These are phyloP conservation scores for Colletotrichum aenigma DNA, from an alignment of 2,329 filamentous ascomycete genomes.

Conservation along the genomic window DNA sequence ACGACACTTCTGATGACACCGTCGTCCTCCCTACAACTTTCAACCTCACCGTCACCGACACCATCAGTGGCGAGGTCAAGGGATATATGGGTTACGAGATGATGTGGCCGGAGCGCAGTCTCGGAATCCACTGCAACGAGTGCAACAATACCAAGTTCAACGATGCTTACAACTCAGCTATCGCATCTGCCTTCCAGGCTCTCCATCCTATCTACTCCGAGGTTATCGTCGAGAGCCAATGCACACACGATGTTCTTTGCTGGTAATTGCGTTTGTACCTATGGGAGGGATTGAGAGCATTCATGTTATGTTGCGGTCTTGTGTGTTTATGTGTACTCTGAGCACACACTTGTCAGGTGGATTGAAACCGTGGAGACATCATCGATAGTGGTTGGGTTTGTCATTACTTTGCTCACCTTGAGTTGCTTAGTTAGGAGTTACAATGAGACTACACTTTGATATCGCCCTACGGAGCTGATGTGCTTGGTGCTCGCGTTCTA, in stretches of 20 bases:
- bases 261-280: neutral
- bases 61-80: neutral
- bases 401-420: neutral
- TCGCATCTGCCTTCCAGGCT: conserved; percentile 13
- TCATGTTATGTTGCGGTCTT: neutral
- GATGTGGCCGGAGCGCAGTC: neutral
- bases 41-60: conserved; percentile 10
- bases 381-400: neutral
- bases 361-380: neutral
- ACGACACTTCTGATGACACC: conserved; percentile 18
- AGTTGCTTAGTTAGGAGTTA: neutral
- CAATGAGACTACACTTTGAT: neutral
- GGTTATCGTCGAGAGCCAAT: conserved; percentile 17
- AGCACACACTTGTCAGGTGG: neutral
- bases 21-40: conserved; percentile 7
- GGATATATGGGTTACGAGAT: conserved; percentile 18
- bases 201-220: conserved; percentile 17
- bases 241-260: conserved; percentile 6
- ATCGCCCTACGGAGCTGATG: neutral
- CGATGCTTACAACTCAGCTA: conserved; percentile 5
- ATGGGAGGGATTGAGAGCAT: neutral
- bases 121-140: conserved; percentile 14
- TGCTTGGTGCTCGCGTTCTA: neutral
- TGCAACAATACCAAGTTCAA: conserved; percentile 18
- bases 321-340: neutral